Evolutionary conservation across 1,284 basidiomycete genomes (phyloP), one percentile per base, ranked within the genome.

Genomic region (Cryptococcus sp.): DNA sequence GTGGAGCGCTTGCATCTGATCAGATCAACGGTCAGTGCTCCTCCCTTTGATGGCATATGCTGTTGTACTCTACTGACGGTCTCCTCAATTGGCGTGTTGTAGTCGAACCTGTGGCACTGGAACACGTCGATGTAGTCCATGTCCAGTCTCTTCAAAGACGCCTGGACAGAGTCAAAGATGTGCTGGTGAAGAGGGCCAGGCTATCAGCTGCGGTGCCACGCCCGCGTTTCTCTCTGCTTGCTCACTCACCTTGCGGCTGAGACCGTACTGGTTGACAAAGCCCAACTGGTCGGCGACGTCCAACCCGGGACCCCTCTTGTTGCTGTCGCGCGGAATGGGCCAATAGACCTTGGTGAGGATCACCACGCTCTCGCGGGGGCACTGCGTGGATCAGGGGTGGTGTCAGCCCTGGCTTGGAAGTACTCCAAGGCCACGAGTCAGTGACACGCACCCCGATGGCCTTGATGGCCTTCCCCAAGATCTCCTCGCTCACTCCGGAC

Each of bases 391-490:
- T 37, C 6, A 13, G 18, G 33, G 16, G 24, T 18, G 28, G n/a
- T 24, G 23, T 3, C 18, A 24, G 15, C 21, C 11, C 33, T 15
- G 15, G 13, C 18, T n/a, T n/a, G n/a, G n/a, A n/a, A n/a, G n/a
- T n/a, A n/a, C n/a, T n/a, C n/a, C n/a, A n/a, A n/a, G n/a, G n/a
- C n/a, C n/a, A n/a, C n/a, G n/a, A n/a, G n/a, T n/a, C n/a, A n/a
- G n/a, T 15, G 15, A 6, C 38, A 55, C 59, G 50, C 50, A 91
- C 79, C 35, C 85, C 77, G 56, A 84, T 80, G 62, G 85, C 71
- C 68, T 87, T 88, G 76, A 94, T 85, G 0, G 87, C 89, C 64
- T 87, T 87, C 9, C 91, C 89, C 38, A 92, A 80, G 55, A 89
- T 83, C 20, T 82, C 71, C 73, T 93, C 69, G 43, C 60, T 80